Percentiles rank a stretch among this genome's conserved stretches.
phyloP scores from a whole-genome alignment of 2,329 filamentous ascomycete species.

The Parastagonospora nodorum region DNA sequence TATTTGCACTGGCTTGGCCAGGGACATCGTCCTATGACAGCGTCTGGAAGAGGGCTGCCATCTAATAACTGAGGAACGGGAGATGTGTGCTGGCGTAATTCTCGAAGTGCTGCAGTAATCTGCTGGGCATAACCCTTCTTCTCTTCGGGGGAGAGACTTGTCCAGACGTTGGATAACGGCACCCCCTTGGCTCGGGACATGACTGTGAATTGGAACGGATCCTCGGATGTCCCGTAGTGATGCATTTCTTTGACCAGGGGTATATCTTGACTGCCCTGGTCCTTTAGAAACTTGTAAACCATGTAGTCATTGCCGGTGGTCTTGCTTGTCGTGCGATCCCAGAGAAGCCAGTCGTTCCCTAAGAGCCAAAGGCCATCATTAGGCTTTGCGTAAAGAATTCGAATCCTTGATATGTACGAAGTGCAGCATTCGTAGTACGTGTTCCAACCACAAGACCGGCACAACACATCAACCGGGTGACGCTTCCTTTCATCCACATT shows the following conservation, averaged over 20 bases:
- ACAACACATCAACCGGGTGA: background rate
- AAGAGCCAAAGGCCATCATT: conserved; percentile 4
- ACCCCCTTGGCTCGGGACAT: conserved; percentile 7
- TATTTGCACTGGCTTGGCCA: conserved; percentile 2
- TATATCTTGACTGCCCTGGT: conserved; percentile 1
- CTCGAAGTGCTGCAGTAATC: conserved; percentile 6
- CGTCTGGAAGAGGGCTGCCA: conserved; percentile 11
- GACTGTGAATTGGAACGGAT: conserved; percentile 4
- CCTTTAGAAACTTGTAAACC: conserved; percentile 4
- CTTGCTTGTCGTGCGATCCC: conserved; percentile 4
- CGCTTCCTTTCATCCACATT: background rate
- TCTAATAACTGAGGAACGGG: conserved; percentile 7
- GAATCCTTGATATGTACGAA: conserved; percentile 6
- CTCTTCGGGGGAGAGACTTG: conserved; percentile 1
- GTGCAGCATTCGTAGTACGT: conserved; percentile 1
- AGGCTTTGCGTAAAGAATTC: background rate
- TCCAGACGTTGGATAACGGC: conserved; percentile 4
- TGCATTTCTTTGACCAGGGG: conserved; percentile 9
- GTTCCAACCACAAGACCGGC: conserved; percentile 11
- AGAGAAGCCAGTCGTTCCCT: conserved; percentile 8
- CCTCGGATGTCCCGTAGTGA: background rate
- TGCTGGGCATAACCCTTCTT: conserved; percentile 10
- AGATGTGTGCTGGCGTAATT: conserved; percentile 13
- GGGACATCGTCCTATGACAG: conserved; percentile 5
- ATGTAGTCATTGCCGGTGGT: conserved; percentile 8